phyloP scores from a whole-genome alignment of 352 stramenopile species.

The Blastocystis sp. region DNA sequence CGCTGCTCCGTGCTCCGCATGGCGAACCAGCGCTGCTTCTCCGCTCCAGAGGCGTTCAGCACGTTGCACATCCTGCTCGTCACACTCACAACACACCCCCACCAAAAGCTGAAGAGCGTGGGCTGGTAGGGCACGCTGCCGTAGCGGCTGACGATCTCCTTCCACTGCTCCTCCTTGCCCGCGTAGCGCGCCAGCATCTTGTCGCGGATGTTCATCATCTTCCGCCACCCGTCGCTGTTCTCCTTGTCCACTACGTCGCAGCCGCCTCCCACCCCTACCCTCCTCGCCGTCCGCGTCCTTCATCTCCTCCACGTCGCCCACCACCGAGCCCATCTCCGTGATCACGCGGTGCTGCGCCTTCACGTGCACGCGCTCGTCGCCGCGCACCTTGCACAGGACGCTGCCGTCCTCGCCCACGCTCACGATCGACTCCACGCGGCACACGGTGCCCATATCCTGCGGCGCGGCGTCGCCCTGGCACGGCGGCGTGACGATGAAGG shows the following conservation, averaged over 20 bases:
- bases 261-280: not conserved
- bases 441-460: constrained; percentile 5
- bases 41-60: not conserved
- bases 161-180: not conserved
- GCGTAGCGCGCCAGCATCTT: not conserved
- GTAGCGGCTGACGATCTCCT: constrained; percentile 19
- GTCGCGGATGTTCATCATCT: constrained; percentile 16
- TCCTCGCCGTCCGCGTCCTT: constrained; percentile 19
- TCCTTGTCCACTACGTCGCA: not conserved
- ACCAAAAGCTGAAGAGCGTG: constrained; percentile 44
- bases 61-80: not conserved
- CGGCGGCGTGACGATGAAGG: constrained; percentile 39
- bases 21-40: constrained; percentile 42
- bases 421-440: constrained; percentile 26
- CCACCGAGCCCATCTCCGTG: constrained; percentile 43
- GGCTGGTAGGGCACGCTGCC: constrained; percentile 42
- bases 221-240: constrained; percentile 10
- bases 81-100: not conserved
- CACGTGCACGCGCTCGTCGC: constrained; percentile 8
- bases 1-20: constrained; percentile 31
- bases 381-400: constrained; percentile 31
- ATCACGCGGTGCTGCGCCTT: constrained; percentile 4
- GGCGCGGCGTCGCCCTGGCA: not conserved
- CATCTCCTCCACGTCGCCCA: not conserved
- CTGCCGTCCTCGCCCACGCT: constrained; percentile 44